Evolutionary conservation across 768 basidiomycete species (phyloP), one percentile per base, ranked within the genome.

Genomic region (Gyrodon lividus): DNA sequence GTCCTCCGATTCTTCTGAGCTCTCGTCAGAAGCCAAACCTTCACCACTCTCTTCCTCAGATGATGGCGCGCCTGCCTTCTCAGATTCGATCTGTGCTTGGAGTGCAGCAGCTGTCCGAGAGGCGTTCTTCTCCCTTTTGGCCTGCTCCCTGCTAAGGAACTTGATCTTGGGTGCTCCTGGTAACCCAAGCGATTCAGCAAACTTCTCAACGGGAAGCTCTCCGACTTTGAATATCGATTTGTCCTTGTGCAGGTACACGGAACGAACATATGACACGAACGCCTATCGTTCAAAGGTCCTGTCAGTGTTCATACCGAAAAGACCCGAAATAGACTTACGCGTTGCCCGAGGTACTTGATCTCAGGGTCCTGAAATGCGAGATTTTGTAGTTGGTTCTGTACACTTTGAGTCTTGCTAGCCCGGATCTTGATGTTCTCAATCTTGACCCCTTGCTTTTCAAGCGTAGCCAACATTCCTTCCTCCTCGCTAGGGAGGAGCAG

Each of bases 151-250:
- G 47, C 65, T 77, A 42, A 90, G 65, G 61, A 99, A 90, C 70
- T 92, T 97, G 74, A 98, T 92, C 72, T 94, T 97, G 0, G 97
- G 97, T 20, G 89, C 86, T 20, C 97, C 96, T 10, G 96, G 92
- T 8, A 99, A 74, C 28, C 97, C 97, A 43, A 99, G 79, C 3
- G 92, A 87, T 52, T 89, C 88, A 0, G 97, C 93, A 61, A 84
- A 98, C 31, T 80, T 77, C 61, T 95, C 85, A 5, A 87, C 77
- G 0, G 94, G 94, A 14, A 98, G 79, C 48, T 86, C 83, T 5
- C 81, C 78, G 24, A 97, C 70, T 62, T 92, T 91, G 78, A 98
- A 99, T 55, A 96, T 83, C 0, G 84, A 74, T 65, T 98, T 99
- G 74, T 98, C 87, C 65, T 92, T 96, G 57, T 98, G 96, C 17